These are phyloP conservation scores for Saposhnikovia divaricata DNA, from an alignment of 129 eudicot species.

Conservation along the genomic window DNA sequence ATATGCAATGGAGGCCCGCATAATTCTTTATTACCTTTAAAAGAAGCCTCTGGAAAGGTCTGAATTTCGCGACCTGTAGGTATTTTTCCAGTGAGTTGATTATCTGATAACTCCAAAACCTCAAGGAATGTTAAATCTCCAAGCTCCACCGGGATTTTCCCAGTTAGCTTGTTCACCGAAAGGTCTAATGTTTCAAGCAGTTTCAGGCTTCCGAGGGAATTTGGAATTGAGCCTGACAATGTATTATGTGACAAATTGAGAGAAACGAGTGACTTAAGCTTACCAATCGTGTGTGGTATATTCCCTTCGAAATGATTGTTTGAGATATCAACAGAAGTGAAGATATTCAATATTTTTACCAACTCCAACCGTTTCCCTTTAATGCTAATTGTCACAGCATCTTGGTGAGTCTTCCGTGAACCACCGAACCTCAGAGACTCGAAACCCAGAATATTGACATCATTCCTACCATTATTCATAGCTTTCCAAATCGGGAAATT, in stretches of 20 bases:
- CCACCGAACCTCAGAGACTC: background rate
- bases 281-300: constrained; percentile 10
- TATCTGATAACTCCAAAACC: background rate
- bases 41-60: background rate
- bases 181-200: constrained; percentile 11
- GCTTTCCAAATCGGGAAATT: constrained; percentile 3
- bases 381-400: constrained; percentile 4
- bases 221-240: background rate
- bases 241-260: constrained; percentile 8
- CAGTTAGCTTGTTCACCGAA: background rate
- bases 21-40: background rate
- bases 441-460: background rate
- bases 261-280: background rate
- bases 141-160: background rate
- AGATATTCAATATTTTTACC: background rate
- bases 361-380: constrained; percentile 9
- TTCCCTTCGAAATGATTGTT: constrained; percentile 8
- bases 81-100: background rate
- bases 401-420: constrained; percentile 7
- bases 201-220: background rate
- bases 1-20: background rate
- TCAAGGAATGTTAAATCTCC: background rate
- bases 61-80: background rate
- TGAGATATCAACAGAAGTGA: constrained; percentile 7
- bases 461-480: background rate